Conservation (phyloP, 169 alveolate genomes). For the Perkinsus olseni region DNA sequence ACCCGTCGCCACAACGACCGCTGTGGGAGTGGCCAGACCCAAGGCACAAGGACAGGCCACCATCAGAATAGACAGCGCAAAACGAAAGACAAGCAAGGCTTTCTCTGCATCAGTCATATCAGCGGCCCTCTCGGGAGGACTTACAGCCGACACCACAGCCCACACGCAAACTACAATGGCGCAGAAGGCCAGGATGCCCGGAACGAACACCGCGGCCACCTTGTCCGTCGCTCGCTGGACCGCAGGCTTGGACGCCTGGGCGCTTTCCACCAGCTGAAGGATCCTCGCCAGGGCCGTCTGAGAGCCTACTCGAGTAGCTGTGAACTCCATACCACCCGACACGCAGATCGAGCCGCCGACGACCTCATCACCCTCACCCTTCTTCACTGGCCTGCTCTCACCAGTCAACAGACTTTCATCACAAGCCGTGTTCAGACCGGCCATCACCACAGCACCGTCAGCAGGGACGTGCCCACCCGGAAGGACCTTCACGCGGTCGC, state of each 20-base stretch:
- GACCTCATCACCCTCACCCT: constrained; percentile 2
- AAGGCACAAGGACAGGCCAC: constrained; percentile 39
- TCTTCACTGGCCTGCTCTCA: constrained; percentile 16
- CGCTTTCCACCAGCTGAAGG: constrained; percentile 8
- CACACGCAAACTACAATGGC: not conserved
- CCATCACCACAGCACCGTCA: constrained; percentile 9
- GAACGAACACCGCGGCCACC: constrained; percentile 15
- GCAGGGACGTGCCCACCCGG: constrained; percentile 18
- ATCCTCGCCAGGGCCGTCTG: constrained; percentile 12
- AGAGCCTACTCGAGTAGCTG: not conserved
- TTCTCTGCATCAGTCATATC: not conserved
- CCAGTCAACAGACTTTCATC: constrained; percentile 16
- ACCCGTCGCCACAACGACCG: constrained; percentile 31
- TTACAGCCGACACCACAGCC: not conserved
- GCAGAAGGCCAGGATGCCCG: not conserved
- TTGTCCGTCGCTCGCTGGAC: constrained; percentile 7
- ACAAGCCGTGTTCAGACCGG: not conserved
- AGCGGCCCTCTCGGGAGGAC: not conserved
- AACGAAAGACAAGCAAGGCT: not conserved
- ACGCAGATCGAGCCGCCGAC: constrained; percentile 14
- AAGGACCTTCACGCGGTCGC: constrained; percentile 11
- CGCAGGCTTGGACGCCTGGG: constrained; percentile 8
- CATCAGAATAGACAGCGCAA: constrained; percentile 1
- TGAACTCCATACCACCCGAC: constrained; percentile 1
- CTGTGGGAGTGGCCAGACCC: constrained; percentile 40